Evolutionary conservation across 2,329 filamentous ascomycete genomes (phyloP).

Genomic region (Capronia coronata): DNA sequence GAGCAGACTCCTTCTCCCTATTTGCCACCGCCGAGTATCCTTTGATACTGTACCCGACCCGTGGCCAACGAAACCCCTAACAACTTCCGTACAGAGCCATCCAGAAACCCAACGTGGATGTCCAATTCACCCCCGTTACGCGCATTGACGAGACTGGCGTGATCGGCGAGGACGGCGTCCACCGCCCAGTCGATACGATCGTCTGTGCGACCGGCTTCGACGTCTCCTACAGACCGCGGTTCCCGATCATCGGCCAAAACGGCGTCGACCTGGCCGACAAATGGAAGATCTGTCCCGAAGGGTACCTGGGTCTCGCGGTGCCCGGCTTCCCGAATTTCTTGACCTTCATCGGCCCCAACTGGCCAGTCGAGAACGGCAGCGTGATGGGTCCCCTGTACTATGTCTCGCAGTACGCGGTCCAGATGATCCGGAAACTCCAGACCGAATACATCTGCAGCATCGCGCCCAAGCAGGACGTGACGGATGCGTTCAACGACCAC

Average conservation of each 20-base stretch:
- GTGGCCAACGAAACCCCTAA: neutral
- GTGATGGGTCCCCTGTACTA: slow-evolving; percentile 40
- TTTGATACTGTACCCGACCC: too few species aligned
- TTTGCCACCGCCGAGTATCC: too few species aligned
- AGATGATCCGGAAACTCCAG: slow-evolving; percentile 38
- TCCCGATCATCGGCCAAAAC: slow-evolving; percentile 37
- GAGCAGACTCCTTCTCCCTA: too few species aligned
- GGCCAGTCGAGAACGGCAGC: slow-evolving; percentile 44
- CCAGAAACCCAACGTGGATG: slow-evolving; percentile 46
- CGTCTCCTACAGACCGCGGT: slow-evolving; percentile 39
- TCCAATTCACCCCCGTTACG: slow-evolving; percentile 44
- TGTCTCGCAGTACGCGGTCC: slow-evolving; percentile 38
- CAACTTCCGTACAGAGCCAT: slow-evolving; percentile 35
- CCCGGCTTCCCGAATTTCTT: slow-evolving; percentile 30
- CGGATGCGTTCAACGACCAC: slow-evolving; percentile 36
- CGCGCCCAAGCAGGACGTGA: slow-evolving; percentile 32
- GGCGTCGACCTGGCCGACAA: slow-evolving; percentile 41
- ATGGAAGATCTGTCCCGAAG: slow-evolving; percentile 35
- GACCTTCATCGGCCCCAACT: slow-evolving; percentile 30
- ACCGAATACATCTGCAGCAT: slow-evolving; percentile 40
- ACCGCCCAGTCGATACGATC: slow-evolving; percentile 32
- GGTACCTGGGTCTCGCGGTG: slow-evolving; percentile 29
- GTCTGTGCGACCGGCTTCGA: slow-evolving; percentile 42
- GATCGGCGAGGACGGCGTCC: slow-evolving; percentile 33
- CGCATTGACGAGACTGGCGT: slow-evolving; percentile 43